These are phyloP conservation scores for Exophiala aquamarina DNA, from an alignment of 2,329 filamentous ascomycete species.

Conservation along the genomic window DNA sequence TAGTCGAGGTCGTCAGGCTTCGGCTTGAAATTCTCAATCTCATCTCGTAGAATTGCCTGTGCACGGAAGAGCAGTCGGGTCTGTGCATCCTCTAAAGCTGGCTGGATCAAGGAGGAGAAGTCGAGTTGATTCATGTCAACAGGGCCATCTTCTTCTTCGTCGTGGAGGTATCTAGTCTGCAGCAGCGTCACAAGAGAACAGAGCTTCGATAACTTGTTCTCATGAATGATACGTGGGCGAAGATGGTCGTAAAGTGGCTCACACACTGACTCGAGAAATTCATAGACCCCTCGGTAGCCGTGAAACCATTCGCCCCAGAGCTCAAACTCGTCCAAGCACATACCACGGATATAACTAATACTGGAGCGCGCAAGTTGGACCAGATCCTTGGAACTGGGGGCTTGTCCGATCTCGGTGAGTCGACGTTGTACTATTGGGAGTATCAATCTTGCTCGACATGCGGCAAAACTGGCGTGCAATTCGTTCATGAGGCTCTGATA, in stretches of 20 bases:
- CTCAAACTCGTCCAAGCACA: constrained; percentile 67
- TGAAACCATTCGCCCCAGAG: constrained; percentile 68
- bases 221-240: constrained; percentile 64
- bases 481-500: constrained; percentile 67
- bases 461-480: constrained; percentile 63
- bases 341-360: constrained; percentile 64
- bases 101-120: constrained; percentile 62
- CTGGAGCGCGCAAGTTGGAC: constrained; percentile 64
- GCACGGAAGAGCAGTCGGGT: constrained; percentile 66
- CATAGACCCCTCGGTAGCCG: constrained; percentile 61
- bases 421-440: constrained; percentile 64
- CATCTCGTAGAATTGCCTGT: constrained; percentile 62
- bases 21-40: constrained; percentile 66
- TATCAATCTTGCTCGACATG: constrained; percentile 59
- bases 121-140: constrained; percentile 57
- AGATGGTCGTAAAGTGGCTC: constrained; percentile 68
- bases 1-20: constrained; percentile 66
- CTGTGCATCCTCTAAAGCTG: constrained; percentile 67
- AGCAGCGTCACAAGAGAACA: constrained; percentile 67
- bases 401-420: constrained; percentile 53
- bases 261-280: constrained; percentile 66
- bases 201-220: constrained; percentile 64
- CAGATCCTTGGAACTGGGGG: constrained; percentile 63
- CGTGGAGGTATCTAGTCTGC: constrained; percentile 65
- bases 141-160: constrained; percentile 55